Base-by-base conservation (phyloP, 805 yeast species). In the Helenozyma baotianmanensis region DNA sequence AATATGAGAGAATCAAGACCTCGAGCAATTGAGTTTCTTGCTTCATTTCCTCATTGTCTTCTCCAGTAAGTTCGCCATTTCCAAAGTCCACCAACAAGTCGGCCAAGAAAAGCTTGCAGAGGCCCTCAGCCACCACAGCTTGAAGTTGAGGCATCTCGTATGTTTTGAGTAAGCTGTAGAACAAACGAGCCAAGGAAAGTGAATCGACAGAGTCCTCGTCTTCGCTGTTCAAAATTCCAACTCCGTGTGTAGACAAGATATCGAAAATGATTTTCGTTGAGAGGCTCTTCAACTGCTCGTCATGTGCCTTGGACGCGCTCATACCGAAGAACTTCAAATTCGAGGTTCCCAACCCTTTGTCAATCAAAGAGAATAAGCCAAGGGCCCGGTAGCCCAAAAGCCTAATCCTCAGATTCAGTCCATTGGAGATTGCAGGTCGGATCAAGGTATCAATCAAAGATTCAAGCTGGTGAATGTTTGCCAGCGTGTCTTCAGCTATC, bases 101-200 rank as follows among this genome's bases (percentile, higher is more conserved):
- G 11, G 90, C 82, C 33, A 92, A 64, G 46, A 80, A 77, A 31
- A 90, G 62, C 60, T 90, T 89, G 49, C 89, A 84, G 16, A 89
- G 62, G 0, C 95, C 94, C 50, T 86, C 95, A 0, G 90, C 95
- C 8, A 90, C 82, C 1, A 78, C 68, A 0, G 90, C 79, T 53
- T 86, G 96, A 13, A 87, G 69, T 17, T 71, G 73, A 1, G 84
- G 84, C 44, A 74, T 62, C 4, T 71, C 72, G 36, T 63, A 64
- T 42, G 71, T 71, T 49, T 76, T 73, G 44, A 84, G 61, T 1
- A 81, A 73, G 51, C 78, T 75, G 60, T 79, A 82, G 40, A 83
- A 80, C 18, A 85, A 61, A 51, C 80, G 76, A 39, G 84, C 85
- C 36, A 82, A 62, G 0, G 82, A 78, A 33, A 75, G 58, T 0